phyloP scores from a whole-genome alignment of 352 stramenopile genomes.

The Phytophthora hybrid region DNA sequence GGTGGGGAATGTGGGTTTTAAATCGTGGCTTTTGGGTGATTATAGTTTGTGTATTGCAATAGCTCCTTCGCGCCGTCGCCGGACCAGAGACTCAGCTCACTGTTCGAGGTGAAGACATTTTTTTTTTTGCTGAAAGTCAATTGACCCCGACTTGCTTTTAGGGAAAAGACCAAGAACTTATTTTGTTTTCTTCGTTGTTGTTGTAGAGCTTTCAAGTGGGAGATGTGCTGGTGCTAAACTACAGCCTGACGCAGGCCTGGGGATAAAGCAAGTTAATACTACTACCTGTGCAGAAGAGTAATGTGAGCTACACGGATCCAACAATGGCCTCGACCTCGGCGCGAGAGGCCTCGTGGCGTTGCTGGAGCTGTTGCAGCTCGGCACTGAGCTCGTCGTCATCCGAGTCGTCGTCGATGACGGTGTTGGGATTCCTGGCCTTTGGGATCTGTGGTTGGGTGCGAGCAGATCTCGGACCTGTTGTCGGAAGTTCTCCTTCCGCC shows the following conservation, averaged over 20 bases:
- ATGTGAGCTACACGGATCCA: constrained; percentile 26
- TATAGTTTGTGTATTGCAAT: constrained; percentile 91
- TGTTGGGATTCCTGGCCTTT: constrained; percentile 45
- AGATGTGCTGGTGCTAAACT: constrained; percentile 86
- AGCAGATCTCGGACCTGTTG: neutral
- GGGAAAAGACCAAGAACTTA: neutral
- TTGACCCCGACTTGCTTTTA: neutral
- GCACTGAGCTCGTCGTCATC: constrained; percentile 67
- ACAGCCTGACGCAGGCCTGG: constrained; percentile 88
- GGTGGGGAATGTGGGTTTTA: neutral
- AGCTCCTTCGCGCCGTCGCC: constrained; percentile 87
- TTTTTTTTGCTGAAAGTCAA: neutral
- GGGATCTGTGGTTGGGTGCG: constrained; percentile 10
- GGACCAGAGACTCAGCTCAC: constrained; percentile 77
- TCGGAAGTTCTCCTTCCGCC: constrained; percentile 27
- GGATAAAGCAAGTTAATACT: constrained; percentile 43
- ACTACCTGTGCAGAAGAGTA: neutral
- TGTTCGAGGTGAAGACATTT: constrained; percentile 66
- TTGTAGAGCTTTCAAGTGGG: constrained; percentile 82
- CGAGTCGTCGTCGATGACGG: constrained; percentile 63
- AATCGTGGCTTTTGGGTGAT: neutral
- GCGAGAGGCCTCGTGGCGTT: constrained; percentile 73
- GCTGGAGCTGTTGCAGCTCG: constrained; percentile 75
- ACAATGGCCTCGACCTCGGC: constrained; percentile 83
- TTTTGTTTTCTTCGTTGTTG: constrained; percentile 4